phyloP scores from a whole-genome alignment of 768 basidiomycete genomes.

The Clavaria fumosa region DNA sequence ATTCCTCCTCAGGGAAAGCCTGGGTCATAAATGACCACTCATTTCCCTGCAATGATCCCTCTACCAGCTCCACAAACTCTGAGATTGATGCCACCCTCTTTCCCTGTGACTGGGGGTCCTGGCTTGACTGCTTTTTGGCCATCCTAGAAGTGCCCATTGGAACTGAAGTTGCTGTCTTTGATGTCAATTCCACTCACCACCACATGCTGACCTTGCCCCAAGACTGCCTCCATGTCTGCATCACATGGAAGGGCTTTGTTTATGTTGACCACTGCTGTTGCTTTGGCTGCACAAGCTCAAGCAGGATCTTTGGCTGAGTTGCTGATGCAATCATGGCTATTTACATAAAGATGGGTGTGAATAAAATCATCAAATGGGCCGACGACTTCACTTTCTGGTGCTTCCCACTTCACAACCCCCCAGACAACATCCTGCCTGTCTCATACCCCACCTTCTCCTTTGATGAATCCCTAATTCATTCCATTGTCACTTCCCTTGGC shows the following conservation, averaged over 20 bases:
- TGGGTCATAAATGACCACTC: constrained; percentile 10
- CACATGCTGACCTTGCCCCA: background rate
- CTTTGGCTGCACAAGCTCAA: constrained; percentile 11
- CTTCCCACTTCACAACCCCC: constrained; percentile 12
- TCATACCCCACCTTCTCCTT: constrained; percentile 12
- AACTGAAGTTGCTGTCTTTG: constrained; percentile 11
- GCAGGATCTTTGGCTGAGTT: constrained; percentile 11
- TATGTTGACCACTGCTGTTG: constrained; percentile 12
- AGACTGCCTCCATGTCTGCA: background rate
- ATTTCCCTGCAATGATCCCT: constrained; percentile 7
- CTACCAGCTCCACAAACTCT: constrained; percentile 8
- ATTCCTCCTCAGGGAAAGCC: constrained; percentile 9
- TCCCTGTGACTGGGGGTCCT: background rate
- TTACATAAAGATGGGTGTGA: constrained; percentile 4
- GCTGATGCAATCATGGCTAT: constrained; percentile 11
- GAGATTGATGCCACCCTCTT: background rate
- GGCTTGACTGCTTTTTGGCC: background rate
- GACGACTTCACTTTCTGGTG: constrained; percentile 9
- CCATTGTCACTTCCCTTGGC: constrained; percentile 9
- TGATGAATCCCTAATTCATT: background rate
- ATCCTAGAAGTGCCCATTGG: constrained; percentile 9
- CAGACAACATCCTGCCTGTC: too few relatives aligned
- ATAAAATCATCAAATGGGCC: constrained; percentile 7
- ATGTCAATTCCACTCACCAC: constrained; percentile 6
- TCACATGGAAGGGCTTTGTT: constrained; percentile 7